phyloP scores from a whole-genome alignment of 2,329 filamentous ascomycete species.

The Talaromyces sp. region DNA sequence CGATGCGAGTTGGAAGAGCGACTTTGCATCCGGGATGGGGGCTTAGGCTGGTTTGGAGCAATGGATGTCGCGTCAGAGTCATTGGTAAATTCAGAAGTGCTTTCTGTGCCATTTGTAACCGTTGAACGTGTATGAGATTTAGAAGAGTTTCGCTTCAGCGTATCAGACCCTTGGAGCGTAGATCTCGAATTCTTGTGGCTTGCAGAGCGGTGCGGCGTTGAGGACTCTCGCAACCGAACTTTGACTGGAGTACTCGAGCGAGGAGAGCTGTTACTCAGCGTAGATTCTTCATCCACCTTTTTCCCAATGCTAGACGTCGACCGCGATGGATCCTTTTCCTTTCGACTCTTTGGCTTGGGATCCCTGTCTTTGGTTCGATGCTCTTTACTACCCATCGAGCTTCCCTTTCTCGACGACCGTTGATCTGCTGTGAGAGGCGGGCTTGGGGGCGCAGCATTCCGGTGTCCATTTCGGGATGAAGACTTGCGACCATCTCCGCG shows the following conservation, averaged over 20 bases:
- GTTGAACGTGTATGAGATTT: slow-evolving; percentile 33
- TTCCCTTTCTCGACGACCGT: slow-evolving; percentile 31
- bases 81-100: slow-evolving; percentile 29
- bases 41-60: slow-evolving; percentile 38
- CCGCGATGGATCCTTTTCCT: slow-evolving; percentile 33
- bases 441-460: slow-evolving; percentile 38
- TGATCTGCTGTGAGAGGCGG: slow-evolving; percentile 45
- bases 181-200: slow-evolving; percentile 32
- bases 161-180: slow-evolving; percentile 23
- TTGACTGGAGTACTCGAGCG: slow-evolving; percentile 36
- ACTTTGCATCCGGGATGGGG: slow-evolving; percentile 30
- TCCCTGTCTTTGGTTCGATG: slow-evolving; percentile 21
- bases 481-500: slow-evolving; percentile 19
- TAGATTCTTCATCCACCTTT: slow-evolving; percentile 33
- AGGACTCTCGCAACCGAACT: slow-evolving; percentile 28
- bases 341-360: slow-evolving; percentile 30
- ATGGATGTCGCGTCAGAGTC: slow-evolving; percentile 45
- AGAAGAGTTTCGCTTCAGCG: slow-evolving; percentile 27
- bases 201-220: slow-evolving; percentile 29
- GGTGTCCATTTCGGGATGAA: slow-evolving; percentile 23
- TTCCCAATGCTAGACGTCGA: slow-evolving; percentile 39
- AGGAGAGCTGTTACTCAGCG: slow-evolving; percentile 28
- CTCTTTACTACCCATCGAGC: slow-evolving; percentile 21
- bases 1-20: slow-evolving; percentile 18
- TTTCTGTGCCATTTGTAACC: slow-evolving; percentile 26